Evolutionary conservation across 306 rosid species (phyloP), one percentile per base, ranked within the genome.

Genomic region (Pyrus pyrifolia): DNA sequence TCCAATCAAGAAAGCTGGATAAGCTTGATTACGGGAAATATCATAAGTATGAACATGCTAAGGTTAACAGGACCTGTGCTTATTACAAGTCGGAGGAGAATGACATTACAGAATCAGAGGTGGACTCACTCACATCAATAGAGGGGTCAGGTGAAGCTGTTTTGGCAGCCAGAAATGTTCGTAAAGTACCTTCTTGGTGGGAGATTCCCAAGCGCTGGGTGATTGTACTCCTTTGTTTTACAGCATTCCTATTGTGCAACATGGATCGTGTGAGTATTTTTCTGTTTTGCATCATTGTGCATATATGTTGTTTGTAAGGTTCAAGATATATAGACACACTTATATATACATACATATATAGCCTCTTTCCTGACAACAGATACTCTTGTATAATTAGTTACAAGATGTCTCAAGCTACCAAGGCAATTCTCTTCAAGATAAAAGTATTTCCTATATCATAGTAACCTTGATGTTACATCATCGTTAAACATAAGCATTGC

Each of bases 131-230:
- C 84, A 76, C 89, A 73, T 79, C 91, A 72, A 30, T 78, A 71
- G 96, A 89, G 17, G 92, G 85, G 72, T 73, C 91, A 27, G 83
- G 90, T 77, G 97, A 90, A 76, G 96, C 97, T 76, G 76, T 87
- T 84, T 81, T 90, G 74, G 73, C 85, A 11, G 90, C 80, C 55
- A 91, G 86, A 72, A 84, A 75, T 80, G 68, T 74, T 74, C 83
- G 51, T 52, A 81, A 83, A 79, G 76, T 44, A 31, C 86, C 91
- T 45, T 80, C 93, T 76, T 87, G 90, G 97, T 82, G 91, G 93
- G 88, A 87, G 68, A 79, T 94, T 86, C 98, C 98, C 57, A 94
- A 90, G 85, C 98, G 98, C 55, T 94, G 94, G 96, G 90, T 85
- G 86, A 89, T 94, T 81, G 98, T 94, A 64, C 80, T 94, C 83